Conservation (phyloP, 139 green algal genomes). For the Micractinium conductrix region DNA sequence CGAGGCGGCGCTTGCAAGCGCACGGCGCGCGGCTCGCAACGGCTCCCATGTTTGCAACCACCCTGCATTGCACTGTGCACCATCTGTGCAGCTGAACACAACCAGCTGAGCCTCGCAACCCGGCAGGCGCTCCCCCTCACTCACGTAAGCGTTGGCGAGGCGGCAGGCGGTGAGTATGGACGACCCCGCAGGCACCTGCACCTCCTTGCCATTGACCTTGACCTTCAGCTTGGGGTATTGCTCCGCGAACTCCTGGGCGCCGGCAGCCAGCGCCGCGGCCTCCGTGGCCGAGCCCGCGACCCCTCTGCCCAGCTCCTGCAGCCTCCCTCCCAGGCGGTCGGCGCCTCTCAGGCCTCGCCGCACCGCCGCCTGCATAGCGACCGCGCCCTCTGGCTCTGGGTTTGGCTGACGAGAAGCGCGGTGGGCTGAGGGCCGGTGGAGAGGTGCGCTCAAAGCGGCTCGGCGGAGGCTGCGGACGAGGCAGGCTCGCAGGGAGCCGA, state of each 20-base stretch:
- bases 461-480: too few relatives aligned
- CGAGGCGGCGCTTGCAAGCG: too few relatives aligned
- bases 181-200: not conserved
- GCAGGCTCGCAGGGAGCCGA: too few relatives aligned
- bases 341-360: not conserved
- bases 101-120: too few relatives aligned
- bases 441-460: too few relatives aligned
- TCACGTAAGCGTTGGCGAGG: not conserved
- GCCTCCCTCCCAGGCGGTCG: not conserved
- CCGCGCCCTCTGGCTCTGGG: too few relatives aligned
- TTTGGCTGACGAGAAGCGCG: too few relatives aligned
- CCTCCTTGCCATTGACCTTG: conserved; percentile 15
- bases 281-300: not conserved
- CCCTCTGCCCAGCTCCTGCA: not conserved
- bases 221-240: not conserved
- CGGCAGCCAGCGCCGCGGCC: not conserved
- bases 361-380: not conserved
- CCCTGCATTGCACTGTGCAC: not conserved
- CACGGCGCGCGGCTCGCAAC: not conserved
- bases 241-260: not conserved
- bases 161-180: conserved; percentile 7
- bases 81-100: too few relatives aligned
- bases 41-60: too few relatives aligned
- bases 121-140: not conserved
- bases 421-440: too few relatives aligned